Conservation (phyloP, 1,284 basidiomycete genomes). For the Apiotrichum siamense region DNA sequence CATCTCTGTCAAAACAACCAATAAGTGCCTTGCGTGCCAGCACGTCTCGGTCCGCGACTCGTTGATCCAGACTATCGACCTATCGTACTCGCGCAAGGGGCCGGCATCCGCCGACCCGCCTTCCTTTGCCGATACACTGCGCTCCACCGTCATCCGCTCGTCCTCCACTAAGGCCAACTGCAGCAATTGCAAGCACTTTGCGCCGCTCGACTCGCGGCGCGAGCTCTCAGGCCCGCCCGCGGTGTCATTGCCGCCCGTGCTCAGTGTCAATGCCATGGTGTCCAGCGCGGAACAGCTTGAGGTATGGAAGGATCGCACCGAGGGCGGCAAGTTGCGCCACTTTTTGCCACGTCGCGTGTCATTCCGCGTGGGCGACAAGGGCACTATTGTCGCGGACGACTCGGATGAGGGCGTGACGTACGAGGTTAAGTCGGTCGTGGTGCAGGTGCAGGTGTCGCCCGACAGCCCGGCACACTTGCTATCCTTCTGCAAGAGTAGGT, state of each 20-base stretch:
- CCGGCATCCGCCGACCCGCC: conserved; percentile 1
- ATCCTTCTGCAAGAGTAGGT: conserved; percentile 64
- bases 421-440: conserved; percentile 63
- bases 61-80: conserved; percentile 73
- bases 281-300: conserved; percentile 68
- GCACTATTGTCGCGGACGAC: conserved; percentile 54
- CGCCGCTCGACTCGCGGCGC: conserved; percentile 66
- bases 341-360: conserved; percentile 44
- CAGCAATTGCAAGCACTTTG: conserved; percentile 69
- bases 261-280: conserved; percentile 80
- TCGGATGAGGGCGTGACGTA: conserved; percentile 54
- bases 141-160: conserved; percentile 71
- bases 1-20: conserved; percentile 65
- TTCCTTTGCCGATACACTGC: conserved; percentile 68
- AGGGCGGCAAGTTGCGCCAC: conserved; percentile 13
- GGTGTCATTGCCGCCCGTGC: conserved; percentile 64
- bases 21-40: conserved; percentile 71
- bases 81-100: conserved; percentile 56
- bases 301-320: conserved; percentile 64
- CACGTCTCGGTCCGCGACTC: conserved; percentile 64
- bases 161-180: conserved; percentile 80
- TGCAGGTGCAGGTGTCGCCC: conserved; percentile 67
- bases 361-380: conserved; percentile 29
- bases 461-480: conserved; percentile 77
- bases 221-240: conserved; percentile 58